A percentile compares a stretch with the other conserved stretches of the same genome.
Conservation (phyloP, 257 asterid species). For the Przewalskia tangutica region DNA sequence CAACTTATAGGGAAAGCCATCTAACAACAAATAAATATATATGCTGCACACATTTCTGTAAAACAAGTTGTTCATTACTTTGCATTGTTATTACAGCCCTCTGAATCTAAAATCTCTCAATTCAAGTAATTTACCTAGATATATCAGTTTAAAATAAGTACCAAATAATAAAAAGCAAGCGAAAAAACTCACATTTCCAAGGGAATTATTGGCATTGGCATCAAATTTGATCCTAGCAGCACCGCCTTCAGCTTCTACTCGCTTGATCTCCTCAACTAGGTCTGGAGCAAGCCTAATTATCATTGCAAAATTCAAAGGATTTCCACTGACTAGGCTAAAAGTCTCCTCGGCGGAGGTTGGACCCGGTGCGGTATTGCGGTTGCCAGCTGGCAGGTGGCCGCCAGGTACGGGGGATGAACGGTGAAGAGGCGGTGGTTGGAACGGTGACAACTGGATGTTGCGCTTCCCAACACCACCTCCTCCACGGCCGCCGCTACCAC, state of each 20-base stretch:
- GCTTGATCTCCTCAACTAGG: conserved; percentile 98
- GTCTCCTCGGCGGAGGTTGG: conserved; percentile 49
- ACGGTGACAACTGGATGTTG: conserved; percentile 22
- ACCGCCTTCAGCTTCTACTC: conserved; percentile 72
- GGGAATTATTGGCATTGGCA: conserved; percentile 55
- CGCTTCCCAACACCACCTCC: conserved; percentile 51
- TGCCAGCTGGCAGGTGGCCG: conserved; percentile 48
- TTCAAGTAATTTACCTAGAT: background rate
- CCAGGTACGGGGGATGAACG: conserved; percentile 42
- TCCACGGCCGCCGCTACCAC: conserved; percentile 66
- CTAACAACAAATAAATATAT: background rate
- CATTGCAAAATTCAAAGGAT: conserved; percentile 81
- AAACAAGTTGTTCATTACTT: background rate
- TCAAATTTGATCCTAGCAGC: conserved; percentile 74
- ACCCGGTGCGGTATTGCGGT: conserved; percentile 34
- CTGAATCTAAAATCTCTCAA: background rate
- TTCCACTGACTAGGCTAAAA: conserved; percentile 68
- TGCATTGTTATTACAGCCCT: background rate
- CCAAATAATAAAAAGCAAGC: background rate
- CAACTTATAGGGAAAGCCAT: background rate
- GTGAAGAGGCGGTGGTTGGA: conserved; percentile 49
- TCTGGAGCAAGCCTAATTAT: conserved; percentile 73
- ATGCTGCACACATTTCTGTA: background rate
- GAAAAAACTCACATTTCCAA: conserved; percentile 66
- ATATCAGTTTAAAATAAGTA: background rate